These are phyloP conservation scores for Ophiostoma novo-ulmi DNA, from an alignment of 2,329 filamentous ascomycete genomes.

Conservation along the genomic window DNA sequence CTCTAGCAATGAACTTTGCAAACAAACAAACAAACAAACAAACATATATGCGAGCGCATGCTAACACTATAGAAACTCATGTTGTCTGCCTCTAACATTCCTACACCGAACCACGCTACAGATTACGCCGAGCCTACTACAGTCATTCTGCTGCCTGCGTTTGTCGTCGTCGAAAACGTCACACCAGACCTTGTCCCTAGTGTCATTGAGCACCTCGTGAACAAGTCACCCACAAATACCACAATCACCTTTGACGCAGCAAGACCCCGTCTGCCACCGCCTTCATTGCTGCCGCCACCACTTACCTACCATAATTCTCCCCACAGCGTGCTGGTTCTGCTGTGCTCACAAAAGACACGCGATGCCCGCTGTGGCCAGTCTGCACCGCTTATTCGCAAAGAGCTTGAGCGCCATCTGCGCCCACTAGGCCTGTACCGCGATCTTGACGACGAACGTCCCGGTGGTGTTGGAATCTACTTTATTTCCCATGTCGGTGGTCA, in stretches of 20 bases:
- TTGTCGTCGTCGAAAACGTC: slow-evolving; percentile 77
- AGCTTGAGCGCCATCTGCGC: slow-evolving; percentile 83
- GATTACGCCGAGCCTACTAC: slow-evolving; percentile 67
- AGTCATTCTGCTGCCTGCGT: slow-evolving; percentile 77
- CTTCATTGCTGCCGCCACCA: slow-evolving; percentile 28
- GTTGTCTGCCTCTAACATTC: slow-evolving; percentile 88
- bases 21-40: no score
- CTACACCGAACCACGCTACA: slow-evolving; percentile 62
- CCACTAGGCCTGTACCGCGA: slow-evolving; percentile 82
- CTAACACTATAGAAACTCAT: slow-evolving; percentile 62
- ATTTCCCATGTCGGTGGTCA: slow-evolving; percentile 95
- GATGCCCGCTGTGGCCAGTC: slow-evolving; percentile 93
- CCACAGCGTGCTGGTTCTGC: slow-evolving; percentile 79
- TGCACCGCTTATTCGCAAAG: slow-evolving; percentile 79
- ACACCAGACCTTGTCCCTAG: slow-evolving; percentile 67
- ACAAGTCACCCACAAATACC: slow-evolving; percentile 66
- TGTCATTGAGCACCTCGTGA: slow-evolving; percentile 66
- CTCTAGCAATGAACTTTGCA: not conserved
- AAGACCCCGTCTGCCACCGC: slow-evolving; percentile 29
- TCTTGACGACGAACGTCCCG: slow-evolving; percentile 78
- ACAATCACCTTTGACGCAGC: slow-evolving; percentile 34
- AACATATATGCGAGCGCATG: not conserved
- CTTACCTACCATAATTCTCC: slow-evolving; percentile 60
- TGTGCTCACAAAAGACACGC: slow-evolving; percentile 91
- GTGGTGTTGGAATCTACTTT: slow-evolving; percentile 93